Evolutionary conservation across 345 rosid genomes (phyloP).

Genomic region (Orychophragmus violaceus): DNA sequence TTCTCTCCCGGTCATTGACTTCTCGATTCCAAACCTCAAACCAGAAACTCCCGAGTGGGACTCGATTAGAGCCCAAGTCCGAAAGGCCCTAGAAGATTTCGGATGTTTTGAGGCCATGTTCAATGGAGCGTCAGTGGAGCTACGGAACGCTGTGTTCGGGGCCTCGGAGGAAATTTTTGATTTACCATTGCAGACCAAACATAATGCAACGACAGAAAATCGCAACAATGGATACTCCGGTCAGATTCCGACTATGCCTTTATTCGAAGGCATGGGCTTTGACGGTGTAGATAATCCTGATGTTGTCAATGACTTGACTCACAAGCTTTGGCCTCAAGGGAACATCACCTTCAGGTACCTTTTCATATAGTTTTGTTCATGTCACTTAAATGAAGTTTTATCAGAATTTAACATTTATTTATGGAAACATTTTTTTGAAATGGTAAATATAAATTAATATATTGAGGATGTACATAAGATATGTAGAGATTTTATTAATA

Average conservation of each 20-base stretch:
- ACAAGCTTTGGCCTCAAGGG: slow-evolving; percentile 25
- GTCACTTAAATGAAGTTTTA: background rate
- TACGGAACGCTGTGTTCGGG: slow-evolving; percentile 28
- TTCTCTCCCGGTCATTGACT: slow-evolving; percentile 40
- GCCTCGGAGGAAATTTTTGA: slow-evolving; percentile 43
- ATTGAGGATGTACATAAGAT: no score
- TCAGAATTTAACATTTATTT: no score
- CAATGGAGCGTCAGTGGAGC: slow-evolving; percentile 35
- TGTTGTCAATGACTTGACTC: slow-evolving; percentile 7
- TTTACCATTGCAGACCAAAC: slow-evolving; percentile 39
- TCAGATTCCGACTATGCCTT: background rate
- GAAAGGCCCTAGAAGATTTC: slow-evolving; percentile 41
- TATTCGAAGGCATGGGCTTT: background rate
- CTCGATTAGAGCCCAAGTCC: slow-evolving; percentile 29
- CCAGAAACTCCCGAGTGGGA: slow-evolving; percentile 34
- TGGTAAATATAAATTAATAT: no score
- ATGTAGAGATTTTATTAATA: no score
- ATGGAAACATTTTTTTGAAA: no score
- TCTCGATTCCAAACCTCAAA: slow-evolving; percentile 27
- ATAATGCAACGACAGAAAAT: slow-evolving; percentile 16
- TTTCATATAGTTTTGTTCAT: background rate
- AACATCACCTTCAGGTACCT: slow-evolving; percentile 24
- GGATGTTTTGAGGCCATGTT: slow-evolving; percentile 57
- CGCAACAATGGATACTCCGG: background rate
- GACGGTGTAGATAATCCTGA: background rate